phyloP scores from a whole-genome alignment of 1,139 yeast species.

The Candida tunisiensis region DNA sequence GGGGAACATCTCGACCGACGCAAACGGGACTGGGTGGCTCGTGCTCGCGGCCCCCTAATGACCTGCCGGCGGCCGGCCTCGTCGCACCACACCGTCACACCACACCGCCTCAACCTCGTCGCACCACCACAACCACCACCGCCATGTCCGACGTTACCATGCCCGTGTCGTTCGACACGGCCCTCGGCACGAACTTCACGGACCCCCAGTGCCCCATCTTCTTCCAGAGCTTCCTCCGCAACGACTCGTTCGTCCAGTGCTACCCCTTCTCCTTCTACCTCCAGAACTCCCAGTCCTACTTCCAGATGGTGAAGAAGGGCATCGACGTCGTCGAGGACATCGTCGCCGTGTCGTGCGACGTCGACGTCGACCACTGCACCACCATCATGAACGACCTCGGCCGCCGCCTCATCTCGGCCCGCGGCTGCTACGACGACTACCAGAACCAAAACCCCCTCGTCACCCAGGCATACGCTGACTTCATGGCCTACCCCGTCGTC shows the following conservation, averaged over 20 bases:
- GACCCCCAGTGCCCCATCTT: slow-evolving; percentile 12
- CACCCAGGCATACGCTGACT: slow-evolving; percentile 14
- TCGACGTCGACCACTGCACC: slow-evolving; percentile 9
- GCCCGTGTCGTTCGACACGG: slow-evolving; percentile 20
- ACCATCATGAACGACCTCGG: slow-evolving; percentile 11
- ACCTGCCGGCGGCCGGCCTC: no score
- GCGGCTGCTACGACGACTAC: slow-evolving; percentile 10
- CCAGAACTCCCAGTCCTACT: slow-evolving; percentile 15
- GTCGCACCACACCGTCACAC: no score
- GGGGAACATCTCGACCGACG: no score
- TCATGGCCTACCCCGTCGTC: slow-evolving; percentile 12
- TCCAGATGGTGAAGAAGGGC: slow-evolving; percentile 11
- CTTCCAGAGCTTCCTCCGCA: slow-evolving; percentile 11
- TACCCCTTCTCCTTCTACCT: slow-evolving; percentile 17
- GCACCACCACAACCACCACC: no score
- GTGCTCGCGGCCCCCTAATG: no score
- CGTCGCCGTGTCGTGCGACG: slow-evolving; percentile 13
- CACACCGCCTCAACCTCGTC: no score
- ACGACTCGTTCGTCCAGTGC: slow-evolving; percentile 12
- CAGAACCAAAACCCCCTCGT: slow-evolving; percentile 14
- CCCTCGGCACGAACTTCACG: slow-evolving; percentile 16
- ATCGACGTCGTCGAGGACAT: slow-evolving; percentile 10
- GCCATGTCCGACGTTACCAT: no score
- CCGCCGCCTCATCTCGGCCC: slow-evolving; percentile 5
- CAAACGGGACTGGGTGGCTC: no score